These are phyloP conservation scores for Furcasterigmium sp. DNA, from an alignment of 2,329 filamentous ascomycete genomes.

Conservation along the genomic window DNA sequence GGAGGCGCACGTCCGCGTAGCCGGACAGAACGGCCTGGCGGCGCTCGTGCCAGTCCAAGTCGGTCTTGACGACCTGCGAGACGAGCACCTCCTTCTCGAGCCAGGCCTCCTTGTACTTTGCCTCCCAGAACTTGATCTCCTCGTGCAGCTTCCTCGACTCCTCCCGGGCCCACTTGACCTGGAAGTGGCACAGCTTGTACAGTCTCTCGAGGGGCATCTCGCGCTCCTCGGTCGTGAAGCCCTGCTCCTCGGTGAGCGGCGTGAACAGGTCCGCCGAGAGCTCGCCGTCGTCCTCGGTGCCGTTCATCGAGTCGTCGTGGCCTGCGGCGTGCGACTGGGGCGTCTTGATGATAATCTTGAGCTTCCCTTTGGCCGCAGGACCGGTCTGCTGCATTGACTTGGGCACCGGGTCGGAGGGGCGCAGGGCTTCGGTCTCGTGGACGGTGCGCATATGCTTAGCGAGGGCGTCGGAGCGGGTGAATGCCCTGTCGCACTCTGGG, in stretches of 20 bases:
- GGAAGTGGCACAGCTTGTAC: constrained; percentile 62
- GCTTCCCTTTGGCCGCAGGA: constrained; percentile 41
- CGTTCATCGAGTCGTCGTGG: constrained; percentile 49
- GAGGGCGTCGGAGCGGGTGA: constrained; percentile 90
- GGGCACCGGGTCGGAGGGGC: constrained; percentile 70
- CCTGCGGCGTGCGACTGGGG: constrained; percentile 52
- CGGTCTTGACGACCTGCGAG: constrained; percentile 64
- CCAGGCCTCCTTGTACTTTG: constrained; percentile 67
- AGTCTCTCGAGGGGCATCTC: constrained; percentile 54
- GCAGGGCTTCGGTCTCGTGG: constrained; percentile 90
- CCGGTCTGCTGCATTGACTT: constrained; percentile 55
- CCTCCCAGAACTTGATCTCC: constrained; percentile 64
- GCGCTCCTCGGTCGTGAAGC: constrained; percentile 63
- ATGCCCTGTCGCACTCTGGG: constrained; percentile 91
- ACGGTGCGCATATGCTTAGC: constrained; percentile 99
- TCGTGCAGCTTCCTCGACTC: constrained; percentile 58
- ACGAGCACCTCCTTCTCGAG: constrained; percentile 72
- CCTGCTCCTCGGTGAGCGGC: constrained; percentile 47
- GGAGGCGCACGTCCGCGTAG: constrained; percentile 37
- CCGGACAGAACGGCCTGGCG: constrained; percentile 49
- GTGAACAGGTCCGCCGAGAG: constrained; percentile 55
- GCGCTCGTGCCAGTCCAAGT: constrained; percentile 60
- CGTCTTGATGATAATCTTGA: constrained; percentile 61
- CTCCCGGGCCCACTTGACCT: constrained; percentile 67
- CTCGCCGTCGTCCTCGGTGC: constrained; percentile 49